Percentiles rank a stretch among this genome's conserved stretches.
These are phyloP conservation scores for Sclerotinia borealis DNA, from an alignment of 2,329 filamentous ascomycete genomes.

Conservation along the genomic window DNA sequence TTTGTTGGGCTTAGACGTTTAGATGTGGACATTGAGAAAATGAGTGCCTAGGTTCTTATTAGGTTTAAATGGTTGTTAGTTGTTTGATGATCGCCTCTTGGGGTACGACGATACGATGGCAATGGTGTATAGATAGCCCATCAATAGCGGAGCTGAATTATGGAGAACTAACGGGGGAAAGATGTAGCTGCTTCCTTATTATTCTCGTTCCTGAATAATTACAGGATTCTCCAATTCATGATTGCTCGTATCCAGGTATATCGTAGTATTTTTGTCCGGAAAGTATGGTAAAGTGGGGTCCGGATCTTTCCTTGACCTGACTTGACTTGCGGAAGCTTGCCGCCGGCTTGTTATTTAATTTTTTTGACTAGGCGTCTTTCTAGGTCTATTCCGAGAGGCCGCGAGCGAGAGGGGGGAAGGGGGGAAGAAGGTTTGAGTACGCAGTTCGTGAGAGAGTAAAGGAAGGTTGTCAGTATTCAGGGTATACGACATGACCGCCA, in stretches of 20 bases:
- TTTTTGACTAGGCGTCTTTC: background rate
- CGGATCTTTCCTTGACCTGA: slow-evolving; percentile 5
- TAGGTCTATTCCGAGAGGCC: background rate
- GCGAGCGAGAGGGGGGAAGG: background rate
- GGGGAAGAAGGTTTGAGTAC: background rate
- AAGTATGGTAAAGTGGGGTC: slow-evolving; percentile 4
- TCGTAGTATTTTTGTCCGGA: background rate
- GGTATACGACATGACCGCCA: background rate
- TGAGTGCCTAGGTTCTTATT: background rate
- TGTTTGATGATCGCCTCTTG: background rate
- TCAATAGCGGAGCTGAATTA: background rate
- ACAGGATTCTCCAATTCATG: background rate
- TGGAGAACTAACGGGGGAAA: background rate
- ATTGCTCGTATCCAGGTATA: background rate
- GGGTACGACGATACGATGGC: background rate
- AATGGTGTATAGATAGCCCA: background rate
- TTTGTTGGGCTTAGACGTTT: background rate
- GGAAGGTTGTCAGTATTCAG: background rate
- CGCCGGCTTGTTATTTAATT: background rate
- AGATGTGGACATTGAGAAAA: background rate
- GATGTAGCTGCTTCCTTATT: background rate
- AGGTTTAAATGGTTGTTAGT: background rate
- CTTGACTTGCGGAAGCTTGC: slow-evolving; percentile 4
- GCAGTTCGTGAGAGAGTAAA: background rate
- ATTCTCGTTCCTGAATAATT: background rate